Evolutionary conservation across 2,329 filamentous ascomycete genomes (phyloP).

Genomic region (Ophiocordyceps australis): DNA sequence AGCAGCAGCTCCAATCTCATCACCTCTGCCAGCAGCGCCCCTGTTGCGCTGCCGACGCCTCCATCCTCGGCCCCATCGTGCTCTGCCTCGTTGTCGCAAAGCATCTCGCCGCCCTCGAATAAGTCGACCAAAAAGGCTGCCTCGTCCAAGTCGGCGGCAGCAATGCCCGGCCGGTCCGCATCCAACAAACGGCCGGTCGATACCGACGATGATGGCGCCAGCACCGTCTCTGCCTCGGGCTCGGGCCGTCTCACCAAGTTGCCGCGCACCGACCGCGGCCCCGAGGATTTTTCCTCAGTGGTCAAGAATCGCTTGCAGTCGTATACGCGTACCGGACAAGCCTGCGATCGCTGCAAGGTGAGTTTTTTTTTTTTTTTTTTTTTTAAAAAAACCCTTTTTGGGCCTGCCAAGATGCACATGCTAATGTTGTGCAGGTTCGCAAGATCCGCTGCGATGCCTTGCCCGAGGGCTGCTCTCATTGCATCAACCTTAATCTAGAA

Average conservation of each 20-base stretch:
- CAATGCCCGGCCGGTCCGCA: conserved; percentile 5
- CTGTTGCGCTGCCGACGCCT: background rate
- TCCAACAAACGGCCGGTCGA: conserved; percentile 21
- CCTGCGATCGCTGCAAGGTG: conserved; percentile 79
- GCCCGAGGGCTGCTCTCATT: conserved; percentile 67
- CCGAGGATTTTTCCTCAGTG: conserved; percentile 33
- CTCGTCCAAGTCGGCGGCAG: conserved; percentile 1
- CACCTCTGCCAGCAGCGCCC: background rate
- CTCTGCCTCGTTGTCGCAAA: conserved; percentile 3
- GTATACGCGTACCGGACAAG: conserved; percentile 56
- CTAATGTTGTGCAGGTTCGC: conserved; percentile 34
- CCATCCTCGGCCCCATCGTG: conserved; percentile 1
- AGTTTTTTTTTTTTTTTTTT: conserved; percentile 6
- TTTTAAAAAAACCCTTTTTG: background rate
- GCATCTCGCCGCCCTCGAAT: conserved; percentile 2
- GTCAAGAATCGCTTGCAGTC: conserved; percentile 36
- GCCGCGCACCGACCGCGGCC: conserved; percentile 25
- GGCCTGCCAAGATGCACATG: background rate
- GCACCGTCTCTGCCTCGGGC: conserved; percentile 7
- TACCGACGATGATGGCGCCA: conserved; percentile 13
- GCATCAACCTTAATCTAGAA: conserved; percentile 54
- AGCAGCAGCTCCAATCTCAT: background rate
- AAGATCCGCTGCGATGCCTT: conserved; percentile 79
- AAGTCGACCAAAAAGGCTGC: conserved; percentile 1
- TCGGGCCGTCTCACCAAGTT: conserved; percentile 24